Base-by-base conservation (phyloP, 768 basidiomycete genomes). In the Kockovaella imperatae region DNA sequence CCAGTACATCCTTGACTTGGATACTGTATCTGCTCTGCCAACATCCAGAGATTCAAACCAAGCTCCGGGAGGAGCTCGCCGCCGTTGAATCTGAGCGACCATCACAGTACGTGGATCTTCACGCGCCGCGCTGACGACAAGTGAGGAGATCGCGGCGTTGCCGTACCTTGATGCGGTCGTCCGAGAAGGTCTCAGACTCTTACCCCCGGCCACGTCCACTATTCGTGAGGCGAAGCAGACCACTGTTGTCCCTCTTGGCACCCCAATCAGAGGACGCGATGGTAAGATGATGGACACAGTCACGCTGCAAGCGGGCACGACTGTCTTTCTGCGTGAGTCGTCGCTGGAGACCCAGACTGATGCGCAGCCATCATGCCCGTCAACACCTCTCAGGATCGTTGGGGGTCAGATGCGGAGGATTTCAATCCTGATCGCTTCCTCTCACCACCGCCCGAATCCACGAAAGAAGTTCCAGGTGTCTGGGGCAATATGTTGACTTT, bases 1-100 rank as follows among this genome's bases (percentile, higher is more conserved):
- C 83, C 10, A 84, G 85, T 2, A 79, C 90, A 24, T 78, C 83
- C 4, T 72, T 93, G 35, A 86, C 86, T 0, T 95, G 90, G 89
- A 81, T 82, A 1, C 69, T 93, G n/a, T 74, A 81, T 49, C 73
- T 85, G 14, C 77, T 95, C 31, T 80, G 87, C 0, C 76, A 78
- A 57, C 72, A 86, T 62, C 81, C 81, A 0, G 74, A 74, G 1
- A 66, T 82, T 13, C 90, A 95, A 69, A 74, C 74, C 35, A 80
- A 78, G 23, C 77, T 96, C 4, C 82, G 87, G 13, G 66, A 75
- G 1, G 89, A 95, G 61, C 72, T 83, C 1, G 66, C 78, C 6
- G 59, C 69, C 0, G 70, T 83, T 8, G 18, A 41, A 5, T 51
- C 62, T n/a, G 68, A 69, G n/a, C 36, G 63, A 18, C 68, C 66